Base-by-base conservation (phyloP, 345 rosid genomes). In the Rhizophora mangle region DNA sequence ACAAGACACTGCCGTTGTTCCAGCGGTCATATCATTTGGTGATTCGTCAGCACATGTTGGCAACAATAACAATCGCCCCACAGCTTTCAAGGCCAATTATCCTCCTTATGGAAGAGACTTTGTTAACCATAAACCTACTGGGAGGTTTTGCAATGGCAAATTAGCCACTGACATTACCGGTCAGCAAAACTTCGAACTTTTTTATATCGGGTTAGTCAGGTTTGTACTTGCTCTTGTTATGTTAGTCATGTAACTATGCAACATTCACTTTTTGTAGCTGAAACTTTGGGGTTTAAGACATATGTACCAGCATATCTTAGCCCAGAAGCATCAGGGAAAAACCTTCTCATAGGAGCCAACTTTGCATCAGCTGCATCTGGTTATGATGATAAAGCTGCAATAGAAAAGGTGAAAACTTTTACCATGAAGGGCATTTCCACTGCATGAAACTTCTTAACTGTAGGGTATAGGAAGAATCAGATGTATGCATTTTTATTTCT, bases 361-460 rank as follows among this genome's bases (percentile, higher is more conserved):
- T 95, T 92, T 69, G 99, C 97, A 69, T 95, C 99, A 1, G 99
- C 99, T 68, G 99, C 85, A 53, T 83, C 97, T 73, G 99, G 99
- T 51, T 95, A 83, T 57, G 96, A 95, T 73, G 96, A 92, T 16
- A 81, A 72, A 71, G 87, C 96, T 37, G 90, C 99, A 20, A 4
- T 19, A 18, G 1, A 85, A 55, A 92, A 81, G 62, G 94, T 92
- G 56, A 75, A 68, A 7, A 19, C 37, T 29, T 60, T n/a, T 63
- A 46, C 49, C 49, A 10, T 43, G 37, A 43, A 3, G 16, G 18
- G 5, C 49, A 43, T 34, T 34, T 1, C 37, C 7, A 34, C 7
- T 34, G 8, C 6, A 43, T 13, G 49, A 43, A 13, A 13, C 49
- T 43, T 13, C 16, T 11, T 0, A 18, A 11, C 18, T 10, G 8